Evolutionary conservation across 352 stramenopile species (phyloP).

Genomic region (Phytopythium vexans): DNA sequence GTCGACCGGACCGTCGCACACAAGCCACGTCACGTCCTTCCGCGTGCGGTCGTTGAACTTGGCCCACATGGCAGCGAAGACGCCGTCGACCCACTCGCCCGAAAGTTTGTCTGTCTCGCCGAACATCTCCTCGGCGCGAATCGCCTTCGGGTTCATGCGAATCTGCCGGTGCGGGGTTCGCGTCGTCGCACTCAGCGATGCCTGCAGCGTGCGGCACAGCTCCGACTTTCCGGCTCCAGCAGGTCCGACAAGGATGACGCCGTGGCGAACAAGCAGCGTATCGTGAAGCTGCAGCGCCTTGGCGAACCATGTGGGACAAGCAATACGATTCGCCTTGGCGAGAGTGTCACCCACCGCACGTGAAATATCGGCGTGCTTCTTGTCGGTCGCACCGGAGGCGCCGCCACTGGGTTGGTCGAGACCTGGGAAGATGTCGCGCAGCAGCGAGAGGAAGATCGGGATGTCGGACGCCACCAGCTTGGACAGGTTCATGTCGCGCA

Average conservation of each 20-base stretch:
- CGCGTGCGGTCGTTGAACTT: constrained; percentile 86
- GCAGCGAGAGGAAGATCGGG: constrained; percentile 89
- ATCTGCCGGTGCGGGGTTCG: constrained; percentile 72
- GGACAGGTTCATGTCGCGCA: constrained; percentile 93
- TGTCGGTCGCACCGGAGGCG: constrained; percentile 7
- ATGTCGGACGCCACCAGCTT: constrained; percentile 92
- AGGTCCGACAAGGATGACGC: constrained; percentile 88
- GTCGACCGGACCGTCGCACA: constrained; percentile 93
- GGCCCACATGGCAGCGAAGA: constrained; percentile 82
- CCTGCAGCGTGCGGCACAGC: constrained; percentile 66
- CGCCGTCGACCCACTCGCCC: constrained; percentile 69
- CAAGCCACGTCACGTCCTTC: constrained; percentile 88
- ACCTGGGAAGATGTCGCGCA: constrained; percentile 86
- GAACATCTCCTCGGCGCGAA: constrained; percentile 79
- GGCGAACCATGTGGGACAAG: constrained; percentile 66
- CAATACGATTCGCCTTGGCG: constrained; percentile 58
- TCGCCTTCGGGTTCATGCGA: constrained; percentile 81
- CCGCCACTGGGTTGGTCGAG: constrained; percentile 34
- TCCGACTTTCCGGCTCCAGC: constrained; percentile 80
- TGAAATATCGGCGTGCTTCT: constrained; percentile 74
- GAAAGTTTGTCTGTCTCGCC: constrained; percentile 76
- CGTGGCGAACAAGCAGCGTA: constrained; percentile 90
- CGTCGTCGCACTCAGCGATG: constrained; percentile 51
- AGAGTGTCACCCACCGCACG: constrained; percentile 69
- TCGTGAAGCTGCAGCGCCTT: constrained; percentile 94